Conservation (phyloP, 257 asterid species). For the Nicotiana paniculata region DNA sequence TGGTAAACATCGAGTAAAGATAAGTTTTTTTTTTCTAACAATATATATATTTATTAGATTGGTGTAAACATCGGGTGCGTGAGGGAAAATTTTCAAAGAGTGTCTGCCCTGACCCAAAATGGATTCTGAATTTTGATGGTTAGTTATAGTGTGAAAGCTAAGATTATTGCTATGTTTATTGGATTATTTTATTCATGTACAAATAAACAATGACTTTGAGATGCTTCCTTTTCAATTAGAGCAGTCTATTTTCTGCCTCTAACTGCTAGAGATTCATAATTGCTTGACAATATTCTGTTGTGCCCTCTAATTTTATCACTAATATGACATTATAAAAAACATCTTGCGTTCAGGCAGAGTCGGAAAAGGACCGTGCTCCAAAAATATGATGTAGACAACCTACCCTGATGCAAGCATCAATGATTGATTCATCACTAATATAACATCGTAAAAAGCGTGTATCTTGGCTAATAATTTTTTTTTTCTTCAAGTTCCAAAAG, state of each 20-base stretch:
- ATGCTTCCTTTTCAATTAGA: background rate
- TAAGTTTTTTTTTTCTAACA: too few relatives aligned
- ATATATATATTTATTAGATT: too few relatives aligned
- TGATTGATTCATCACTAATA: too few relatives aligned
- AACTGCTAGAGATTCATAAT: background rate
- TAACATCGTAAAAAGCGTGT: background rate
- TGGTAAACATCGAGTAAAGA: too few relatives aligned
- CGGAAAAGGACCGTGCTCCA: fast-evolving
- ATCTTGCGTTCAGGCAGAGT: too few relatives aligned
- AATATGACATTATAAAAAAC: too few relatives aligned
- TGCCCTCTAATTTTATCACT: too few relatives aligned
- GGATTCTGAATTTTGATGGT: background rate
- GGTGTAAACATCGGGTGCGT: too few relatives aligned
- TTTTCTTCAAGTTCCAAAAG: background rate
- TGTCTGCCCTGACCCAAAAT: too few relatives aligned
- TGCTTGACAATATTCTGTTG: background rate
- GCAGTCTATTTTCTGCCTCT: background rate
- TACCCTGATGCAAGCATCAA: too few relatives aligned
- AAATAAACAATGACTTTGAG: background rate
- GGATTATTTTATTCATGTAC: background rate
- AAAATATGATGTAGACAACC: fast-evolving
- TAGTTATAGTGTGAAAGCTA: background rate
- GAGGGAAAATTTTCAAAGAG: too few relatives aligned
- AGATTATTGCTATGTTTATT: too few relatives aligned
- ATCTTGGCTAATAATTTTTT: background rate